phyloP scores from a whole-genome alignment of 2,329 filamentous ascomycete species.

The Periglandula ipomoeae region DNA sequence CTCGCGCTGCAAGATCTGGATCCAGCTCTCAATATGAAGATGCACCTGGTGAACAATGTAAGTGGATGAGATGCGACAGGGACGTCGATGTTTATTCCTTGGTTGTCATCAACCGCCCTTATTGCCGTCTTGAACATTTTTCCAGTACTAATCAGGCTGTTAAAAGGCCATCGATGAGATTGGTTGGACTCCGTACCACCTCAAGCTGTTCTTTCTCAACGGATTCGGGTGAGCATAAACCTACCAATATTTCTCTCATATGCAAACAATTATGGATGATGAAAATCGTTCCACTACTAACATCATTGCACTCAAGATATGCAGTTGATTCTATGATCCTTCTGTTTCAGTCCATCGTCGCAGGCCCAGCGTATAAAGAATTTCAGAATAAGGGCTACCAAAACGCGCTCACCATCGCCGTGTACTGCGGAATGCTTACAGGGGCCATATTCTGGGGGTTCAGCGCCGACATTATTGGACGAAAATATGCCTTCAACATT shows the following conservation, averaged over 20 bases:
- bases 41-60: conserved; percentile 61
- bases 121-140: too few species aligned
- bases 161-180: conserved; percentile 45
- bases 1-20: conserved; percentile 49
- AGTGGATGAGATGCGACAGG: too few species aligned
- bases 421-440: conserved; percentile 45
- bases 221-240: conserved; percentile 39
- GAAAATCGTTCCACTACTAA: neutral
- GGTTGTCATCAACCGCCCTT: too few species aligned
- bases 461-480: conserved; percentile 57
- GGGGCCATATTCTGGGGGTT: conserved; percentile 62
- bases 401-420: conserved; percentile 51
- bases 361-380: conserved; percentile 47
- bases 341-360: conserved; percentile 53
- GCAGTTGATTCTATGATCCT: conserved; percentile 38
- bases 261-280: neutral
- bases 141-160: neutral
- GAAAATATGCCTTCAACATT: conserved; percentile 59
- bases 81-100: too few species aligned
- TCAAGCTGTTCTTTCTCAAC: conserved; percentile 52
- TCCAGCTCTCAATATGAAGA: conserved; percentile 54
- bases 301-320: conserved; percentile 24
- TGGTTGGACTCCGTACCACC: conserved; percentile 50
- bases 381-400: conserved; percentile 46
- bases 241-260: neutral